Base-by-base conservation (phyloP, 352 stramenopile genomes). In the Plasmopara viticola region DNA sequence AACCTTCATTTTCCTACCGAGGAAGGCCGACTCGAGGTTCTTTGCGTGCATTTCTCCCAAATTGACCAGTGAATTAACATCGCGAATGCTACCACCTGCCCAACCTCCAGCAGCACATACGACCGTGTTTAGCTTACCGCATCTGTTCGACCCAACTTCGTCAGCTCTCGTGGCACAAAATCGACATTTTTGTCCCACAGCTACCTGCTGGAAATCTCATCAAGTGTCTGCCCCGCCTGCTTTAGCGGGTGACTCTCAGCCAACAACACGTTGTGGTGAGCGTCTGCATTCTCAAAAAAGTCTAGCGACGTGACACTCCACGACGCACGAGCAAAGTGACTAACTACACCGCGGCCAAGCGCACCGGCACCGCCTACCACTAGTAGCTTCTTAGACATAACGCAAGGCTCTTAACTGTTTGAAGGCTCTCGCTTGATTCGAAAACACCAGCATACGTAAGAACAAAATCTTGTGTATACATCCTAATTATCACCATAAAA, bases 21-120 rank as follows among this genome's bases (percentile, higher is more conserved):
- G 52, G 29, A 92, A 60, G 1, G 81, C 81, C 6, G 82, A 94
- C 52, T 92, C 78, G 44, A 83, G 81, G 58, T 92, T 92, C 67
- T 87, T 87, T 14, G 58, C 45, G 49, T 89, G 74, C 78, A 94
- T 88, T 31, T 87, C 65, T 1, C 68, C 52, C 17, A 91, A 45
- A 48, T 86, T 86, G 5, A 63, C 48, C n/a, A 91, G 70, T 31
- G 80, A 66, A 13, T 87, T 72, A 9, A 56, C 51, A 37, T 86
- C 72, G 25, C 72, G 77, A 56, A 92, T 86, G 47, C 74, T 89
- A 14, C 80, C 83, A 15, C 80, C 79, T 20, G 79, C 76, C 85
- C 83, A 94, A 5, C 84, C 84, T 13, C 84, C 84, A 34, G 84
- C 84, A 17, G 81, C 70, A 56, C 81, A 94, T 30, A 95, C 74